Conservation (phyloP, 2,329 filamentous ascomycete species). For the Pezicula carpinea region DNA sequence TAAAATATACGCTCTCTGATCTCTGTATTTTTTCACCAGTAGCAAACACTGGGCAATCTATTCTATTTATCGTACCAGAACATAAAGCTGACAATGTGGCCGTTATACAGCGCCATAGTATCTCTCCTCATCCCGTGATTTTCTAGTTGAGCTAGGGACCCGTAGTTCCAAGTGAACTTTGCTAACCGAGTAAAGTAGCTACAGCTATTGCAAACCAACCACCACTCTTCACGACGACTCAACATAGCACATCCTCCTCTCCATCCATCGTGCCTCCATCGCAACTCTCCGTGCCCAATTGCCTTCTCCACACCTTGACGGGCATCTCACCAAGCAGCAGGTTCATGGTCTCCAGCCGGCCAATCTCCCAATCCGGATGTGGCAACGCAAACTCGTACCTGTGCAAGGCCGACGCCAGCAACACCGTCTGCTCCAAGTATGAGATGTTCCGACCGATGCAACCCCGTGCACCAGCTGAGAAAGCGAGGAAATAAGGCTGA, state of each 20-base stretch:
- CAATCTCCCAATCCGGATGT: constrained; percentile 23
- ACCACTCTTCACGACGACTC: neutral
- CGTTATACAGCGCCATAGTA: too few species aligned
- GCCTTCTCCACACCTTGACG: constrained; percentile 24
- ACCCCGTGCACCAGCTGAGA: constrained; percentile 34
- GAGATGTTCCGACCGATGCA: constrained; percentile 38
- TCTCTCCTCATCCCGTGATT: too few species aligned
- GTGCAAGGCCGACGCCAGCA: constrained; percentile 38
- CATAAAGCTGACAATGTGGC: too few species aligned
- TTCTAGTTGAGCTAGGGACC: too few species aligned
- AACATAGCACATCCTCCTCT: neutral
- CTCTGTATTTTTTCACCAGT: too few species aligned
- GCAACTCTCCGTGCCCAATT: neutral
- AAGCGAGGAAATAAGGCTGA: constrained; percentile 35
- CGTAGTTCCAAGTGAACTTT: too few species aligned
- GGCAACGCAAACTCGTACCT: constrained; percentile 36
- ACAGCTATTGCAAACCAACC: too few species aligned
- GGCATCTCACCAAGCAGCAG: constrained; percentile 21
- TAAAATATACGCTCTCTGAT: too few species aligned
- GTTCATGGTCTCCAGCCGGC: constrained; percentile 24
- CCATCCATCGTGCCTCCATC: neutral
- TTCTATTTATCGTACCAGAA: too few species aligned
- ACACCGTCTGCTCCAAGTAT: constrained; percentile 42
- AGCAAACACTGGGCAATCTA: too few species aligned
- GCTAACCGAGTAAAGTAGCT: too few species aligned